A percentile compares a stretch with the other conserved stretches of the same genome.
Evolutionary conservation across 441 rosid species (phyloP).

Genomic region (Daphne laureola): DNA sequence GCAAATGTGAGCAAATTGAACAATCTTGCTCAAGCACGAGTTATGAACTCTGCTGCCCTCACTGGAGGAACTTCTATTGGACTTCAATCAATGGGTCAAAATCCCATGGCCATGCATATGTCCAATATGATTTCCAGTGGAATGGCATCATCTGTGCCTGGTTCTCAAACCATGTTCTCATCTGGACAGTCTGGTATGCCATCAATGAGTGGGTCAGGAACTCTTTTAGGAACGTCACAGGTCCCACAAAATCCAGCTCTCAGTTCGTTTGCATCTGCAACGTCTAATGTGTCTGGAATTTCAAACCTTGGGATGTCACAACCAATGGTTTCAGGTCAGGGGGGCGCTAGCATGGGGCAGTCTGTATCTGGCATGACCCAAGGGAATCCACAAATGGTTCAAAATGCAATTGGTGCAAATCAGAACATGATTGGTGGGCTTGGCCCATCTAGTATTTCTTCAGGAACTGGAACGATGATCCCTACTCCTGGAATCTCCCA

Average conservation of each 20-base stretch:
- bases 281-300: conserved; percentile 53
- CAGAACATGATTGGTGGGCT: conserved; percentile 65
- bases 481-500: conserved; percentile 93
- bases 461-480: conserved; percentile 74
- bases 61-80: conserved; percentile 86
- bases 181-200: conserved; percentile 64
- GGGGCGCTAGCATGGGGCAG: conserved; percentile 39
- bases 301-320: conserved; percentile 70
- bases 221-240: conserved; percentile 59
- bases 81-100: conserved; percentile 68
- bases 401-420: conserved; percentile 65
- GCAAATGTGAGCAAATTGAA: conserved; percentile 88
- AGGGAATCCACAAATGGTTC: conserved; percentile 82
- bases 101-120: conserved; percentile 90
- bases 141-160: conserved; percentile 75
- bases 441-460: conserved; percentile 54
- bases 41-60: conserved; percentile 79
- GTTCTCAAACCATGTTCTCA: conserved; percentile 65
- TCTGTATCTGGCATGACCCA: conserved; percentile 61
- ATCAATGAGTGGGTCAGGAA: conserved; percentile 60
- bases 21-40: conserved; percentile 87
- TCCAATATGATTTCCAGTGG: conserved; percentile 96
- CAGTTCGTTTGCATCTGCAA: conserved; percentile 55
- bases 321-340: conserved; percentile 52
- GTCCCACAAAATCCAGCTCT: conserved; percentile 50